These are phyloP conservation scores for Tetradesmus lagerheimii DNA, from an alignment of 139 green algal genomes.

Conservation along the genomic window DNA sequence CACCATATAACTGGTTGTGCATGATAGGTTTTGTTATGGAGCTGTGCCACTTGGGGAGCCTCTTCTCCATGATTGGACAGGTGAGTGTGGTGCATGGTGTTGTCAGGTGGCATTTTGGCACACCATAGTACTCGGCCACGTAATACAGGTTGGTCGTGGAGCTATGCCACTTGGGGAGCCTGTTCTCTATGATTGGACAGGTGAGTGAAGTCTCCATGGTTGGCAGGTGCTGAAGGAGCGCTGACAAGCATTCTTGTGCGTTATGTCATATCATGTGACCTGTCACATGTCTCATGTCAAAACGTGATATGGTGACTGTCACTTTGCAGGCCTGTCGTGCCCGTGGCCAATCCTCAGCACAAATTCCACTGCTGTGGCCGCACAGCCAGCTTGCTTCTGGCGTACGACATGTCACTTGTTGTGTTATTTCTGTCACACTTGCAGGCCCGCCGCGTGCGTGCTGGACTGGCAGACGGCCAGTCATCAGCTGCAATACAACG, in stretches of 20 bases:
- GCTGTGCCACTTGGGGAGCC: constrained; percentile 56
- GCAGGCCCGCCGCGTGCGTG: constrained; percentile 40
- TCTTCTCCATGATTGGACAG: constrained; percentile 56
- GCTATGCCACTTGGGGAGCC: constrained; percentile 58
- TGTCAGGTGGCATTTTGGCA: too few relatives aligned
- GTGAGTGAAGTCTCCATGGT: too few relatives aligned
- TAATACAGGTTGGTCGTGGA: too few relatives aligned
- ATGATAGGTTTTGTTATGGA: constrained; percentile 62
- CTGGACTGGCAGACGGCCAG: constrained; percentile 7
- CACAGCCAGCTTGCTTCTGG: constrained; percentile 34
- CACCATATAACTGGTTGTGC: too few relatives aligned
- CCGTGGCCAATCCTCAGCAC: neutral
- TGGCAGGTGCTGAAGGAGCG: too few relatives aligned
- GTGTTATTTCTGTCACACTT: neutral
- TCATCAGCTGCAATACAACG: constrained; percentile 6
- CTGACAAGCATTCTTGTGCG: too few relatives aligned
- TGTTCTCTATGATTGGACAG: constrained; percentile 56
- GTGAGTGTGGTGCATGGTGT: neutral
- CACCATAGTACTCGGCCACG: too few relatives aligned
- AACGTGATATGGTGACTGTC: too few relatives aligned
- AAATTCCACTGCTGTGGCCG: constrained; percentile 19
- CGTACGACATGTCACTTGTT: neutral
- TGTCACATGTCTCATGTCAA: too few relatives aligned
- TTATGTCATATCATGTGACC: too few relatives aligned
- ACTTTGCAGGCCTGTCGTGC: constrained; percentile 39